Evolutionary conservation across 31 red algal genomes (phyloP).

Genomic region (Odonthalia washingtoniensis): DNA sequence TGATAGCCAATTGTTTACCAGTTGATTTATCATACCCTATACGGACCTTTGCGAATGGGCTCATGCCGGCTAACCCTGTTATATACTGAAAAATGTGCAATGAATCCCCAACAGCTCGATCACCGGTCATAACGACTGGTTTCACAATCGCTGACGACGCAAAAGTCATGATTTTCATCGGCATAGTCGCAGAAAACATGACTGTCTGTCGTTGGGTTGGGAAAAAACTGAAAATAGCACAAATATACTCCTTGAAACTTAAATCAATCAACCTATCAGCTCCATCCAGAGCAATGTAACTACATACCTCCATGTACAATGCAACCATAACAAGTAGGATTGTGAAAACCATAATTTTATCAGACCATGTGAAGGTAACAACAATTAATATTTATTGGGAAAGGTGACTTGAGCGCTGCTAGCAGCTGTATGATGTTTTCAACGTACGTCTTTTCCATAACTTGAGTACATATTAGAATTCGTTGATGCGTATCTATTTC

Average conservation of each 20-base stretch:
- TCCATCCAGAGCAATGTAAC: constrained; percentile 81
- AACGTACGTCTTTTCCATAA: not conserved
- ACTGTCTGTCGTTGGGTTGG: constrained; percentile 86
- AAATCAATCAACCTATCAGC: constrained; percentile 92
- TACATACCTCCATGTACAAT: constrained; percentile 73
- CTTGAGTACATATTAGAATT: too few relatives aligned
- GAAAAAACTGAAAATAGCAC: constrained; percentile 92
- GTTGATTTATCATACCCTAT: too few relatives aligned
- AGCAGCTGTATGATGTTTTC: too few relatives aligned
- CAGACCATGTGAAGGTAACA: too few relatives aligned
- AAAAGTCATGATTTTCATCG: constrained; percentile 88
- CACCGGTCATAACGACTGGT: constrained; percentile 83
- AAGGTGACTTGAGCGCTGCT: too few relatives aligned
- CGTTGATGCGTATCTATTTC: too few relatives aligned
- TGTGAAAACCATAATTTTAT: not conserved
- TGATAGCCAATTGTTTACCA: too few relatives aligned
- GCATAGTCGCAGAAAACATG: constrained; percentile 95
- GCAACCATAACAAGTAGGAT: constrained; percentile 78
- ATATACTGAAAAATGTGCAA: constrained; percentile 83
- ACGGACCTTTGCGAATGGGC: too few relatives aligned
- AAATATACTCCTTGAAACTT: constrained; percentile 88
- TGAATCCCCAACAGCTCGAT: constrained; percentile 79
- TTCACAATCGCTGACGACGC: constrained; percentile 81
- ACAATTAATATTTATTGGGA: too few relatives aligned
- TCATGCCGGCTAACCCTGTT: too few relatives aligned